Evolutionary conservation across 179 eudicot species (phyloP).

Genomic region (Monotropa hypopitys): DNA sequence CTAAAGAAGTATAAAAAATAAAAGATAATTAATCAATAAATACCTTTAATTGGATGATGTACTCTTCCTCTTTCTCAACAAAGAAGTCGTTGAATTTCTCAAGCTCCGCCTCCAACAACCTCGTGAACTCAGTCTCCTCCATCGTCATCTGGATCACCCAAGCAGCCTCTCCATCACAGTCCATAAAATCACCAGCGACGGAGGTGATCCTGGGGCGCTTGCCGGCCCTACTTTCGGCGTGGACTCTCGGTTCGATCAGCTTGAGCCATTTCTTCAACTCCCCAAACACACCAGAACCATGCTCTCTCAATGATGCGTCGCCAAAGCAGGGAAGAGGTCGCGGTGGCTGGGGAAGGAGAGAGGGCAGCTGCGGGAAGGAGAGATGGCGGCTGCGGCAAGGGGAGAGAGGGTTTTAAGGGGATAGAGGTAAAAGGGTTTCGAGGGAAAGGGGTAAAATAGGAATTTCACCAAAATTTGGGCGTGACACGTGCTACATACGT

Average conservation of each 20-base stretch:
- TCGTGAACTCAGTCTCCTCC: slow-evolving; percentile 56
- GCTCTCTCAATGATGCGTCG: slow-evolving; percentile 23
- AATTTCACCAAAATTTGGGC: no score
- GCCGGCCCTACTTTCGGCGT: slow-evolving; percentile 18
- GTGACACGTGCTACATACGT: no score
- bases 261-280: slow-evolving; percentile 68
- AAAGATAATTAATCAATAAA: not conserved
- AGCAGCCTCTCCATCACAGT: slow-evolving; percentile 3
- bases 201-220: slow-evolving; percentile 33
- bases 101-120: slow-evolving; percentile 64
- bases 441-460: no score
- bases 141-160: slow-evolving; percentile 25
- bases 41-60: slow-evolving; percentile 81
- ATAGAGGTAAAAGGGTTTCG: no score
- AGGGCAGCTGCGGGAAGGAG: no score
- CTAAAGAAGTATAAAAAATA: no score
- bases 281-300: slow-evolving; percentile 32
- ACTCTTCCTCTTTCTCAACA: slow-evolving; percentile 86
- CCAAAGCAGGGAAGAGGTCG: no score
- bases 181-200: not conserved
- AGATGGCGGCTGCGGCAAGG: no score
- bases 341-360: no score
- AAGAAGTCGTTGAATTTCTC: slow-evolving; percentile 80
- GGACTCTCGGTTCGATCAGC: slow-evolving; percentile 47
- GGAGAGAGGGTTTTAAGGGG: no score